Conservation (phyloP, 2,329 filamentous ascomycete genomes). For the Thielaviopsis punctulata region DNA sequence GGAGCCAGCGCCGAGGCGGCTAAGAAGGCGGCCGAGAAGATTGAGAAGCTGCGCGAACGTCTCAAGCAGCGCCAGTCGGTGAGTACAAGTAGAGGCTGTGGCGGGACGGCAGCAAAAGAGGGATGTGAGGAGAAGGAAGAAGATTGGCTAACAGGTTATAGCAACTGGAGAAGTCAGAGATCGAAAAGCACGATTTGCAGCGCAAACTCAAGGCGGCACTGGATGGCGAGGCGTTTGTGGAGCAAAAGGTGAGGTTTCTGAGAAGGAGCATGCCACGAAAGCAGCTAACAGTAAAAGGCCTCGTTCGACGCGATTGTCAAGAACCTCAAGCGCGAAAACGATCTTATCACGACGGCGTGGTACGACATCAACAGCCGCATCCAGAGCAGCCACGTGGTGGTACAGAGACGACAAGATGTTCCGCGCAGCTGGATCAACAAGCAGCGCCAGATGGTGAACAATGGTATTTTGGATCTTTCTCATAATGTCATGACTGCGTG, state of each 20-base stretch:
- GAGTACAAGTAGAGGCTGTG: constrained; percentile 19
- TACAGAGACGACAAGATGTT: constrained; percentile 57
- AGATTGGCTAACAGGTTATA: constrained; percentile 17
- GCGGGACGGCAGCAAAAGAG: constrained; percentile 8
- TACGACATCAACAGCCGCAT: constrained; percentile 64
- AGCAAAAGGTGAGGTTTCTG: constrained; percentile 32
- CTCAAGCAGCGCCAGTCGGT: constrained; percentile 43
- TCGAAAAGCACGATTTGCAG: constrained; percentile 38
- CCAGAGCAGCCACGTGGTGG: constrained; percentile 66
- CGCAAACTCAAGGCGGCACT: constrained; percentile 35
- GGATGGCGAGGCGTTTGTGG: constrained; percentile 29
- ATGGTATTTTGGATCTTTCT: constrained; percentile 3
- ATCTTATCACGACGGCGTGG: constrained; percentile 68
- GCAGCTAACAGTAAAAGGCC: constrained; percentile 20
- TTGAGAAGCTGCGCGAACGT: constrained; percentile 38
- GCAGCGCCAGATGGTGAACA: constrained; percentile 55
- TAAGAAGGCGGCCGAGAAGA: constrained; percentile 32
- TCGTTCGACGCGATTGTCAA: constrained; percentile 39
- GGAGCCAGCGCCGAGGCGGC: constrained; percentile 20
- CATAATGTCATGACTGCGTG: not conserved
- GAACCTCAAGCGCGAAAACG: constrained; percentile 61
- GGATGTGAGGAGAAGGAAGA: constrained; percentile 2
- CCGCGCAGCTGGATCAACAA: constrained; percentile 74
- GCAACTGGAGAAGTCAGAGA: constrained; percentile 42
- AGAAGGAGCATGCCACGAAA: not conserved